phyloP scores from a whole-genome alignment of 768 basidiomycete genomes.

The Boletus eberwhitei region DNA sequence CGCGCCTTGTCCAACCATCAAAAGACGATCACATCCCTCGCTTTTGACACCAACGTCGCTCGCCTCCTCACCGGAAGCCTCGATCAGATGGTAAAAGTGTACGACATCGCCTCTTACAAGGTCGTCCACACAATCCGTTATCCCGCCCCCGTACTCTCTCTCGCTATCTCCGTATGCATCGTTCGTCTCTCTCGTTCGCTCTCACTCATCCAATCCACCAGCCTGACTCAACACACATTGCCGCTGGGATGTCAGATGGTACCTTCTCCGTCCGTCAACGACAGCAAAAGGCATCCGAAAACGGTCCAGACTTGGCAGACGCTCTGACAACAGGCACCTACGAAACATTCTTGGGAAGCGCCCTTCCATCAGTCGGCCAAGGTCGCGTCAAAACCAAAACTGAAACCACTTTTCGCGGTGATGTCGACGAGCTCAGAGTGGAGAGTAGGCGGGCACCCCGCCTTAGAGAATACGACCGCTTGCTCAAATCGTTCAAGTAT shows the following conservation, averaged over 20 bases:
- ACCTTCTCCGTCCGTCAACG: constrained; percentile 95
- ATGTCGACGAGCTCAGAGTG: constrained; percentile 73
- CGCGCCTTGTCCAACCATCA: constrained; percentile 96
- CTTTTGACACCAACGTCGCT: constrained; percentile 73
- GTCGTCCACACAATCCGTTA: constrained; percentile 99
- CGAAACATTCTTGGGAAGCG: constrained; percentile 61
- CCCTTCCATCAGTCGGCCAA: constrained; percentile 53
- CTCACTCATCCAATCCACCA: constrained; percentile 31
- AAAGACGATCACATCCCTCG: constrained; percentile 89
- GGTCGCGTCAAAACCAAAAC: constrained; percentile 49
- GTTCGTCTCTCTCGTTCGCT: background rate
- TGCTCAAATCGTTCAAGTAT: constrained; percentile 91
- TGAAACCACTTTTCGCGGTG: constrained; percentile 50
- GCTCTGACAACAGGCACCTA: constrained; percentile 54
- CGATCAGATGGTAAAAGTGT: constrained; percentile 99
- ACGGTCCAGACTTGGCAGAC: constrained; percentile 34
- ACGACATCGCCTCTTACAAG: constrained; percentile 90
- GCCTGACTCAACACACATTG: constrained; percentile 97
- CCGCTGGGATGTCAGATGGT: constrained; percentile 96
- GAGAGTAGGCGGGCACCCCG: constrained; percentile 67
- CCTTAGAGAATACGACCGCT: constrained; percentile 83
- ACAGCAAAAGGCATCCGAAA: constrained; percentile 70
- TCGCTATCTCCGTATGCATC: constrained; percentile 77
- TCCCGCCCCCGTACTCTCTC: constrained; percentile 84
- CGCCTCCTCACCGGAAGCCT: constrained; percentile 86